These are phyloP conservation scores for Pelargonium myrrhifolium DNA, from an alignment of 441 rosid genomes.

Conservation along the genomic window DNA sequence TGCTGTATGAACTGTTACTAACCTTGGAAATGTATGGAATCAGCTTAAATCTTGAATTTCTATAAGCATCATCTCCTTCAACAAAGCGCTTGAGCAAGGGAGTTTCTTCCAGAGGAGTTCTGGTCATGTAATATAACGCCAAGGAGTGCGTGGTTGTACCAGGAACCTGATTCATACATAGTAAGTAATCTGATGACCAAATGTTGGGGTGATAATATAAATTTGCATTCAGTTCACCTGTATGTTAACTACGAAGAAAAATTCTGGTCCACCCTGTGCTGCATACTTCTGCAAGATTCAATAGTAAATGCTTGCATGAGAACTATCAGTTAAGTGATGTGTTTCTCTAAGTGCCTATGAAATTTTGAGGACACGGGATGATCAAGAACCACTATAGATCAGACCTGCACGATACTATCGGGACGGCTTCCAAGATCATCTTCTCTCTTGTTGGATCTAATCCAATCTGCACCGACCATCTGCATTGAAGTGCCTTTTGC, in stretches of 20 bases:
- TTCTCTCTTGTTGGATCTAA: conserved; percentile 60
- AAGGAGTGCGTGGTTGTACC: conserved; percentile 52
- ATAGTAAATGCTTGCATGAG: neutral
- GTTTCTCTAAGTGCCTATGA: neutral
- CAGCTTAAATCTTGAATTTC: conserved; percentile 89
- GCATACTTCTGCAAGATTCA: conserved; percentile 39
- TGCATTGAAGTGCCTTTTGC: conserved; percentile 66
- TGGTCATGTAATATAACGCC: conserved; percentile 67
- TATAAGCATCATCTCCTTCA: conserved; percentile 69
- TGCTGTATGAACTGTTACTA: conserved; percentile 5
- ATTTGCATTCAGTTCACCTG: conserved; percentile 38
- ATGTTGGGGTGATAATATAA: neutral
- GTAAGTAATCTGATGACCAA: neutral
- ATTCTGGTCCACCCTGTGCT: conserved; percentile 50
- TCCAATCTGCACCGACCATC: conserved; percentile 93
- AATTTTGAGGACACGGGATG: too few species aligned
- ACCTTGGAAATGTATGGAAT: conserved; percentile 91
- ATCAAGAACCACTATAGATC: neutral
- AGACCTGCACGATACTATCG: conserved; percentile 67
- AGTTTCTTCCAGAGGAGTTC: conserved; percentile 61
- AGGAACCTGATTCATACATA: conserved; percentile 46
- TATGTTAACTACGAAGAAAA: conserved; percentile 72
- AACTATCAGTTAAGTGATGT: neutral
- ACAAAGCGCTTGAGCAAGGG: conserved; percentile 70
- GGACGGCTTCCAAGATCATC: conserved; percentile 66